Conservation (phyloP, 2,329 filamentous ascomycete species). For the Trichoderma asperellum region DNA sequence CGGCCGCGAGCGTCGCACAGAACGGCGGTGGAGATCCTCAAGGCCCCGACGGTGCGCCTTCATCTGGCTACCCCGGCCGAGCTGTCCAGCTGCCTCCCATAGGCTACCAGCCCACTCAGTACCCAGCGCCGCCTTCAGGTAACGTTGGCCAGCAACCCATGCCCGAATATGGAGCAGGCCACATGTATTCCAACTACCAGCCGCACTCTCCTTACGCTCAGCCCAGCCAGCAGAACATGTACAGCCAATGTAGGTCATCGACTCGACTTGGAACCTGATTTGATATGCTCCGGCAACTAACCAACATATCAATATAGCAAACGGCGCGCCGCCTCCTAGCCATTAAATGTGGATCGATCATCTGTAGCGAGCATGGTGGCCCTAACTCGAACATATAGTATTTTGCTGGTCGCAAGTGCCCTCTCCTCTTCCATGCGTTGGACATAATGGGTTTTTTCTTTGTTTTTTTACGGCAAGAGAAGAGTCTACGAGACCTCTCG, state of each 20-base stretch:
- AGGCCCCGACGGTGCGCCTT: constrained; percentile 46
- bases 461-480: neutral
- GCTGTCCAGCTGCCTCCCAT: constrained; percentile 73
- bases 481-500: constrained; percentile 24
- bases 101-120: constrained; percentile 70
- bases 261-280: neutral
- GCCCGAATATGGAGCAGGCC: constrained; percentile 58
- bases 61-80: constrained; percentile 61
- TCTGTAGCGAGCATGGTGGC: neutral
- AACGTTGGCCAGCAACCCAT: constrained; percentile 57
- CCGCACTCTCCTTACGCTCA: constrained; percentile 63
- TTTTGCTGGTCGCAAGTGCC: constrained; percentile 8
- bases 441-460: constrained; percentile 19
- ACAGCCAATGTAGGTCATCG: constrained; percentile 59
- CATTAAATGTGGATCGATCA: constrained; percentile 33
- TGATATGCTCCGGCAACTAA: neutral
- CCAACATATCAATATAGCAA: constrained; percentile 35
- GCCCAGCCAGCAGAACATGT: constrained; percentile 61
- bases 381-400: neutral
- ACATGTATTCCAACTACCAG: constrained; percentile 62
- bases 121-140: constrained; percentile 63
- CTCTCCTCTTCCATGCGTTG: constrained; percentile 20
- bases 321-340: constrained; percentile 42
- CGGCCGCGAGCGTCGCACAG: constrained; percentile 58
- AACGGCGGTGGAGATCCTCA: constrained; percentile 55